Base-by-base conservation (phyloP, 768 basidiomycete species). In the Russula abietina region DNA sequence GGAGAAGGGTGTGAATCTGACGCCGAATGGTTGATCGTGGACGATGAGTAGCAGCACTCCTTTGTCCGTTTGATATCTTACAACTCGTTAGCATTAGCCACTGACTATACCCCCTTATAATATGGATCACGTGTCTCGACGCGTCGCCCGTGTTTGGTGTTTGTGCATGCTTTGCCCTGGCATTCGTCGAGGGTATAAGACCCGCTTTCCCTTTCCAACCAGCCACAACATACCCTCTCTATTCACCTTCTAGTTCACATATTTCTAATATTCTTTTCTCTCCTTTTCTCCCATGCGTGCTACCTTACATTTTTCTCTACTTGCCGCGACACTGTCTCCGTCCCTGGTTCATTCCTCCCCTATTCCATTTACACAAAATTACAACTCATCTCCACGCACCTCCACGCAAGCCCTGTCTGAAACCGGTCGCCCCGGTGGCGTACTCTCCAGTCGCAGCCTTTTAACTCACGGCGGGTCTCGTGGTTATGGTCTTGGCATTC, bases 1-100 rank as follows among this genome's bases (percentile, higher is more conserved):
- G 73, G 79, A 76, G 81, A 85, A 82, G 81, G 78, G 74, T 73
- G 76, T 81, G 85, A 86, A 85, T 85, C 83, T 83, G 89, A 92
- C 84, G 73, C 91, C 88, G 91, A 93, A 92, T 93, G 91, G 90
- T 70, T 93, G 70, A 86, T 92, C 30, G 79, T 92, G 63, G 80
- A 82, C 65, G 75, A 76, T 64, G 67, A 68, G 67, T 66, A 68
- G 59, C 59, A 60, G 59, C 11, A 51, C 59, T 60, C 43, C 45
- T 52, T 22, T 45, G 57, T 62, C 45, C n/a, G 17, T 22, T 65
- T 61, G 55, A 48, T 63, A 64, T 58, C 61, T 55, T 61, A 65
- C 45, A 49, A 49, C 53, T 51, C 19, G 36, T 45, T 32, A 45
- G 36, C 14, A 48, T 46, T 46, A 56, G 55, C 45, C n/a, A 38